Evolutionary conservation across 768 basidiomycete species (phyloP).

Genomic region (Pleurotus tuber-regium): DNA sequence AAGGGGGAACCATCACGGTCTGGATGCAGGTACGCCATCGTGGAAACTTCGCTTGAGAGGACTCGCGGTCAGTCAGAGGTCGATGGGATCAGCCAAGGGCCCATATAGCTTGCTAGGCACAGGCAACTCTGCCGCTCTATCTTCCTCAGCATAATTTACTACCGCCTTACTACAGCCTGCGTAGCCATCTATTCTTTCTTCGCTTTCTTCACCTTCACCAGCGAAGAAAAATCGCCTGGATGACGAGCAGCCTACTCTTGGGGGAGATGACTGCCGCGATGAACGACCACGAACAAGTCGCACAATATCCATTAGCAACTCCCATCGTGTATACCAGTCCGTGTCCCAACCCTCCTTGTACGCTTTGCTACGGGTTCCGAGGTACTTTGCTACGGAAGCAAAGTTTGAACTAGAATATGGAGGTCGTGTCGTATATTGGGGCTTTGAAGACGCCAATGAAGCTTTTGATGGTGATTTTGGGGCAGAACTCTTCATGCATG

Average conservation of each 20-base stretch:
- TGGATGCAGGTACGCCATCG: too few relatives aligned
- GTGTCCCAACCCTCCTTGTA: conserved; percentile 34
- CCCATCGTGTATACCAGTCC: conserved; percentile 55
- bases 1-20: too few relatives aligned
- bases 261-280: conserved; percentile 11
- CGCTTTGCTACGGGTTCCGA: conserved; percentile 9
- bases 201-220: conserved; percentile 17
- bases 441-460: background rate
- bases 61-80: too few relatives aligned
- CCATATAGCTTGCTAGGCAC: too few relatives aligned
- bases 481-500: background rate
- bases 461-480: conserved; percentile 1
- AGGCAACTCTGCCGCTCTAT: too few relatives aligned
- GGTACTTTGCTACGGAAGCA: conserved; percentile 1
- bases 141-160: too few relatives aligned
- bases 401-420: conserved; percentile 9
- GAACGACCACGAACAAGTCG: conserved; percentile 22
- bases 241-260: background rate
- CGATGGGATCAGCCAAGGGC: too few relatives aligned
- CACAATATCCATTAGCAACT: conserved; percentile 45
- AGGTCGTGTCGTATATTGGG: background rate
- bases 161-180: conserved; percentile 3
- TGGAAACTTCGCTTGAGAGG: too few relatives aligned
- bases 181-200: conserved; percentile 16
- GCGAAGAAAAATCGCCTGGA: conserved; percentile 20